These are phyloP conservation scores for Cercophora newfieldiana DNA, from an alignment of 495 filamentous ascomycete genomes.

Conservation along the genomic window DNA sequence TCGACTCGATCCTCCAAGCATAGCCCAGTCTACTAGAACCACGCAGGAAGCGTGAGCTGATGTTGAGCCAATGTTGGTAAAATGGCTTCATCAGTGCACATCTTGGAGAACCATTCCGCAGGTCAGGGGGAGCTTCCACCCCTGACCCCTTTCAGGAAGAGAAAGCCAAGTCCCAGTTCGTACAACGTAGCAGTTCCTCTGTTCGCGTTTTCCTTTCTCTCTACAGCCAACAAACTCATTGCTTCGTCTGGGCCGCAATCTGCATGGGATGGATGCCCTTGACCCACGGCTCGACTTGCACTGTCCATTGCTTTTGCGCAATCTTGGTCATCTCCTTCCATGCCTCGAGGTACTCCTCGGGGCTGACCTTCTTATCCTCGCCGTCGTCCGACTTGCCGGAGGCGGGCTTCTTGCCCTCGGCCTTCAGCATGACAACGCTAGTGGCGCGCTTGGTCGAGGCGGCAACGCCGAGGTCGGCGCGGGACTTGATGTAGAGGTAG, in stretches of 20 bases:
- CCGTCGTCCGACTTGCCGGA: conserved; percentile 35
- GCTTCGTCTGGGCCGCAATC: conserved; percentile 16
- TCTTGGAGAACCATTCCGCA: background rate
- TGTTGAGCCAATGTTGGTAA: background rate
- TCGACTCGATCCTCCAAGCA: background rate
- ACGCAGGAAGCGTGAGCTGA: background rate
- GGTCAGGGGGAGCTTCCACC: background rate
- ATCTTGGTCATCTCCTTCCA: conserved; percentile 73
- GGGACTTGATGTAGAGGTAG: conserved; percentile 85
- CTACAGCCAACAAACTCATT: background rate
- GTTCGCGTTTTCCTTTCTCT: background rate
- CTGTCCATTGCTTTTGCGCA: conserved; percentile 64
- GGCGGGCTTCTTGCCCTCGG: conserved; percentile 57
- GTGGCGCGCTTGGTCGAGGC: conserved; percentile 93
- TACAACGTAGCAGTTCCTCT: background rate
- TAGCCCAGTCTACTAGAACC: background rate
- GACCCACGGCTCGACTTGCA: conserved; percentile 36
- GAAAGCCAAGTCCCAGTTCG: background rate
- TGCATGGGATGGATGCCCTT: conserved; percentile 35
- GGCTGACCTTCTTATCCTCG: conserved; percentile 48
- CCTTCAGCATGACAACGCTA: conserved; percentile 84
- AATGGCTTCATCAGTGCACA: conserved; percentile 4
- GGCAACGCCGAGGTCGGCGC: conserved; percentile 87
- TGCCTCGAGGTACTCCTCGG: conserved; percentile 69
- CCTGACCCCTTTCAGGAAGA: background rate